These are phyloP conservation scores for Nidula microcarpa DNA, from an alignment of 768 basidiomycete genomes.

Conservation along the genomic window DNA sequence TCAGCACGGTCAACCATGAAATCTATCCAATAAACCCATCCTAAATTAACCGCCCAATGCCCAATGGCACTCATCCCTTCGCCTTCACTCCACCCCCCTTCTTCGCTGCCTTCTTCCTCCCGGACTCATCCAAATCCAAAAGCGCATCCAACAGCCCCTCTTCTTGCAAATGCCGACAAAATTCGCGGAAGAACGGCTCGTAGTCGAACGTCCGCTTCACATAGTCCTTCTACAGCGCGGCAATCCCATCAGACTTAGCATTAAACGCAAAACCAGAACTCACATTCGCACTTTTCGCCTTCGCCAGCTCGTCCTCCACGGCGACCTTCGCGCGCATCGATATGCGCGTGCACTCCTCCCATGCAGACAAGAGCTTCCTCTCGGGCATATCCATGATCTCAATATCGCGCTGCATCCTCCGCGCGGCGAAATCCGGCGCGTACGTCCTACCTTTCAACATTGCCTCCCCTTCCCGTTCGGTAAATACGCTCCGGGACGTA, in stretches of 20 bases:
- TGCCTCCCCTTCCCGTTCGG: constrained; percentile 11
- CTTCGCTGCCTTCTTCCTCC: constrained; percentile 16
- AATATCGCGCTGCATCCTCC: constrained; percentile 37
- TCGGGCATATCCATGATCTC: constrained; percentile 41
- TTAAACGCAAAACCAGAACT: constrained; percentile 12
- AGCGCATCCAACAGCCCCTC: constrained; percentile 45
- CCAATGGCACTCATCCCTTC: no score
- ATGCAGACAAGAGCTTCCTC: constrained; percentile 30
- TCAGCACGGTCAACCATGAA: no score
- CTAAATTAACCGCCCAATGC: no score
- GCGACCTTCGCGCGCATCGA: constrained; percentile 35
- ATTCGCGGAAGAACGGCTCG: constrained; percentile 54
- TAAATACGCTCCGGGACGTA: constrained; percentile 23
- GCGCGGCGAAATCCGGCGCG: constrained; percentile 41
- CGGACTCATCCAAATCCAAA: constrained; percentile 33
- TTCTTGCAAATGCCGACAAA: constrained; percentile 34
- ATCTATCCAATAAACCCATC: no score
- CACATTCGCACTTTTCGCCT: constrained; percentile 41
- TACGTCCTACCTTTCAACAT: constrained; percentile 25
- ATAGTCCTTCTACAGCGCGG: constrained; percentile 43
- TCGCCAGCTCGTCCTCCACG: constrained; percentile 48
- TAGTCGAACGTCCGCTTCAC: constrained; percentile 61
- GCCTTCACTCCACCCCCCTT: not conserved
- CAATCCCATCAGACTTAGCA: not conserved
- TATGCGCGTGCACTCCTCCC: constrained; percentile 43